Conservation (phyloP, 192 early-diverging fungal species). For the Coemansia sp. region DNA sequence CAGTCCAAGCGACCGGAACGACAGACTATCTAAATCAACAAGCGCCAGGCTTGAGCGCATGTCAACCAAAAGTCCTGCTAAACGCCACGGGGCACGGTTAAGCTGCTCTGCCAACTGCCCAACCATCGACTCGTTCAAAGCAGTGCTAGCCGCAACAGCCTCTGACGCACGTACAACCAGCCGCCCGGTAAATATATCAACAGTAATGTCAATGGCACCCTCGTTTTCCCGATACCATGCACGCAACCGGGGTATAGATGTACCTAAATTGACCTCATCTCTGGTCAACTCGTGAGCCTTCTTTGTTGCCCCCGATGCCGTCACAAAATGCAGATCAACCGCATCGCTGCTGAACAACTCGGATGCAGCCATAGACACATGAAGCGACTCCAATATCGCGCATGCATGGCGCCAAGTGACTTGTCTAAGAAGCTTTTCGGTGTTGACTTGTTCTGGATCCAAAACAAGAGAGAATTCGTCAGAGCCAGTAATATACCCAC, state of each 20-base stretch:
- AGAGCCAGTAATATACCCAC: not conserved
- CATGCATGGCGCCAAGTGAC: constrained; percentile 43
- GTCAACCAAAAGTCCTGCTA: constrained; percentile 43
- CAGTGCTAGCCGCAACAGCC: constrained; percentile 19
- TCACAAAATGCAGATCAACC: constrained; percentile 33
- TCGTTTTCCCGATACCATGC: constrained; percentile 50
- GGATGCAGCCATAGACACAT: constrained; percentile 21
- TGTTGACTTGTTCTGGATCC: constrained; percentile 28
- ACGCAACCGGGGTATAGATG: constrained; percentile 32
- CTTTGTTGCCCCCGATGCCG: constrained; percentile 18
- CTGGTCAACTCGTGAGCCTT: constrained; percentile 5
- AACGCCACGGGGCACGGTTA: constrained; percentile 43
- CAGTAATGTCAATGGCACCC: constrained; percentile 46
- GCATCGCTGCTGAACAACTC: constrained; percentile 26
- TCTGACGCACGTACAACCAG: constrained; percentile 45
- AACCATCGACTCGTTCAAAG: constrained; percentile 41
- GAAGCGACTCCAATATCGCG: constrained; percentile 29
- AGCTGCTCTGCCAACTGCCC: constrained; percentile 42
- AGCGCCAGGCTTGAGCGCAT: constrained; percentile 49
- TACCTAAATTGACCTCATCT: constrained; percentile 17
- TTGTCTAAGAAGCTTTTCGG: constrained; percentile 36
- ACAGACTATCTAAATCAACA: constrained; percentile 47
- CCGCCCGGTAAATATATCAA: constrained; percentile 40
- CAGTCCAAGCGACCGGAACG: constrained; percentile 44
- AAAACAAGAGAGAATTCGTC: constrained; percentile 18